Evolutionary conservation across 1,284 basidiomycete species (phyloP).

Genomic region (Malassezia furfur): DNA sequence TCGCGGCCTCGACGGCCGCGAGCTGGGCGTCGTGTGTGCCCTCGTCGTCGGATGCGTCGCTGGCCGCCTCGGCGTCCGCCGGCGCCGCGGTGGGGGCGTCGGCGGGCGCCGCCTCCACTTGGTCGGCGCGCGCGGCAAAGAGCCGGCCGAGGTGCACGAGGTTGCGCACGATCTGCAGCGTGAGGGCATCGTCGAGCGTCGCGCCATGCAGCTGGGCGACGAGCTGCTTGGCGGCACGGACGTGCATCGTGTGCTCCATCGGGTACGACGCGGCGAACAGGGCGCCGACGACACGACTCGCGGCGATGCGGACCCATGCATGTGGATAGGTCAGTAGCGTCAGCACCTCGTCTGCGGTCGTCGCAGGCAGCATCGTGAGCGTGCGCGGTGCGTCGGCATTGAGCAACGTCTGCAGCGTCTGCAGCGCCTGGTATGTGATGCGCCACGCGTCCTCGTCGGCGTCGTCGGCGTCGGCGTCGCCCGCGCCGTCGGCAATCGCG

Average conservation of each 20-base stretch:
- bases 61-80: constrained; percentile 17
- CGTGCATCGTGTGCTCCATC: constrained; percentile 53
- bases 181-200: constrained; percentile 65
- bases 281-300: constrained; percentile 66
- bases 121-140: constrained; percentile 25
- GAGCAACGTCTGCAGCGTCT: constrained; percentile 9
- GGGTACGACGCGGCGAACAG: constrained; percentile 54
- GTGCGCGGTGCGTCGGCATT: constrained; percentile 6
- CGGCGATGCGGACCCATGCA: constrained; percentile 79
- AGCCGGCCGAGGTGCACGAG: constrained; percentile 75
- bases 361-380: neutral
- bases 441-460: constrained; percentile 41
- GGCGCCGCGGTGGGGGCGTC: constrained; percentile 21
- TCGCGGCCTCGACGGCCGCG: constrained; percentile 28
- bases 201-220: constrained; percentile 73
- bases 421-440: constrained; percentile 14
- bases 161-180: constrained; percentile 85
- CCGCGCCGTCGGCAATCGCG: neutral
- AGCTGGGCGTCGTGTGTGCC: neutral
- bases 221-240: constrained; percentile 65
- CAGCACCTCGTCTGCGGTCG: constrained; percentile 52
- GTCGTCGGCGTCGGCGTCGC: neutral
- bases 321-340: constrained; percentile 80
- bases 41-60: constrained; percentile 26
- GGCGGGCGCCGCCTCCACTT: constrained; percentile 28